Evolutionary conservation across 2,329 filamentous ascomycete genomes (phyloP).

Genomic region (Phialemonium atrogriseum): DNA sequence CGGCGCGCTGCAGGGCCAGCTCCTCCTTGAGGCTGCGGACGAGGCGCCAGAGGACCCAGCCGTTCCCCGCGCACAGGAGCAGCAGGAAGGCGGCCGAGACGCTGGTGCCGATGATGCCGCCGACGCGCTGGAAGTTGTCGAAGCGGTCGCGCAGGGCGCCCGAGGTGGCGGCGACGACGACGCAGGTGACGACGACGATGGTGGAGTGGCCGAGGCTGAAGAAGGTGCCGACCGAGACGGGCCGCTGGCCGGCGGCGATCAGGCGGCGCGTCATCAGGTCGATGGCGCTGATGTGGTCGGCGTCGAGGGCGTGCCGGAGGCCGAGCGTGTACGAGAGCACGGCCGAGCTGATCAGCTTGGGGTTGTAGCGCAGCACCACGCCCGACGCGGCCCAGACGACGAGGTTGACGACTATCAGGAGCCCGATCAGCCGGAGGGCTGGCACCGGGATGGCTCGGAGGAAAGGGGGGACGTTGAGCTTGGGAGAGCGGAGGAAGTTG

Average conservation of each 20-base stretch:
- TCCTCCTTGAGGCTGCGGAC: conserved; percentile 58
- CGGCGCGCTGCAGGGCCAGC: conserved; percentile 32
- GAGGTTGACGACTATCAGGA: conserved; percentile 42
- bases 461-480: conserved; percentile 8
- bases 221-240: conserved; percentile 88
- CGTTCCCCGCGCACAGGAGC: conserved; percentile 73
- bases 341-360: conserved; percentile 66
- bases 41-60: conserved; percentile 75
- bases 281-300: conserved; percentile 83
- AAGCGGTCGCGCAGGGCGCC: conserved; percentile 77
- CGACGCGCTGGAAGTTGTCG: conserved; percentile 68
- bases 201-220: conserved; percentile 93
- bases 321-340: conserved; percentile 83
- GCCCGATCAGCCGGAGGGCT: conserved; percentile 38
- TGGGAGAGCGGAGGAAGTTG: conserved; percentile 8
- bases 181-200: conserved; percentile 81
- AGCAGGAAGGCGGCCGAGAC: conserved; percentile 80
- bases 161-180: conserved; percentile 85
- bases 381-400: conserved; percentile 46
- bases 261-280: conserved; percentile 90
- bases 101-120: conserved; percentile 82
- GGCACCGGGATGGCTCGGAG: conserved; percentile 21
- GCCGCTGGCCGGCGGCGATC: conserved; percentile 74
- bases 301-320: conserved; percentile 89
- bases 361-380: conserved; percentile 43